Base-by-base conservation (phyloP, 2,329 filamentous ascomycete species). In the Penicillium verrucosum region DNA sequence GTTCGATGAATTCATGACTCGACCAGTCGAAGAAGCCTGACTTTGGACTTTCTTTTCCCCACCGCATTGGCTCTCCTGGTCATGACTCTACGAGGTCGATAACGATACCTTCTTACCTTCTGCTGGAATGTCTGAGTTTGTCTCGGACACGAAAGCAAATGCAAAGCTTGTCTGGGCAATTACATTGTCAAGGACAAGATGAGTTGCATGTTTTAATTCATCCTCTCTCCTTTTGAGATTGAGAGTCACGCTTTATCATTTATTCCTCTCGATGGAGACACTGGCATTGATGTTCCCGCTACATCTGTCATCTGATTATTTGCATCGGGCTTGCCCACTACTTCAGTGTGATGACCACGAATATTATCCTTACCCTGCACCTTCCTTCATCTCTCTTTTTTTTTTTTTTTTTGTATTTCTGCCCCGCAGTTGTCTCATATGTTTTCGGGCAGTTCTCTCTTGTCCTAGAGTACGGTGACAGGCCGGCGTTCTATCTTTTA, bases 1-100 rank as follows among this genome's bases (percentile, higher is more conserved):
- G 56, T 60, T 64, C 60, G 61, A 71, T 66, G 68, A 69, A 64
- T 63, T 69, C 60, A 70, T 60, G 67, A 70, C 63, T 59, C 44
- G 57, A 58, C 55, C 62, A 58, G 56, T 49, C 47, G 58, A 55
- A 60, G 62, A 58, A 47, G 49, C 52, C 27, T 4, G 40, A 25
- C 25, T 32, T 40, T 40, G 47, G 34, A 11, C 9, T 25, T n/a
- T 50, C 21, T 21, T 27, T 45, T 34, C 9, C 32, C 25, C 41
- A 34, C 36, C 34, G n/a, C n/a, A 23, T 45, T 46, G 54, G 54
- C 48, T 45, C 41, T 56, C 42, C 54, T 46, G 49, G 54, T 56
- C 53, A 60, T 41, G 58, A 60, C 54, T 56, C 60, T 53, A 63
- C 45, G 55, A 62, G 54, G 51, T 62, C 53, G 45, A 60, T 55